Evolutionary conservation across 1,139 yeast genomes (phyloP).

Genomic region (Yamadazyma taylorii): DNA sequence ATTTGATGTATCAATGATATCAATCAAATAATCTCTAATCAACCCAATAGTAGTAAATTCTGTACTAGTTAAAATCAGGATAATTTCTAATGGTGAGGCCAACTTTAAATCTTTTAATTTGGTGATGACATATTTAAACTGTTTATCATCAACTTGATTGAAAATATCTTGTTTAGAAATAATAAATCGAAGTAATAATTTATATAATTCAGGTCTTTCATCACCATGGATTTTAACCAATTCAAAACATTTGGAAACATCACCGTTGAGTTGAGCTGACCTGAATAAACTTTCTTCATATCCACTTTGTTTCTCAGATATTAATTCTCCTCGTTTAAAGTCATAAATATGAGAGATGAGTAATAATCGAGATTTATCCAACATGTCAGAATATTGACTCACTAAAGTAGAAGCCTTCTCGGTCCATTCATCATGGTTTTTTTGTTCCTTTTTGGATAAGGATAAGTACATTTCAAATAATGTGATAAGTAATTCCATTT

Average conservation of each 20-base stretch:
- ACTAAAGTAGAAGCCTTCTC: constrained; percentile 60
- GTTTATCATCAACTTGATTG: constrained; percentile 52
- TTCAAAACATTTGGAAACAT: constrained; percentile 56
- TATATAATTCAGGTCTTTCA: constrained; percentile 62
- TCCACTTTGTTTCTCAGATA: constrained; percentile 40
- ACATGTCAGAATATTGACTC: constrained; percentile 34
- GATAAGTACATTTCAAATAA: constrained; percentile 79
- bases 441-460: constrained; percentile 43
- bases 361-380: constrained; percentile 63
- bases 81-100: constrained; percentile 73
- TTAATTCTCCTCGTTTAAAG: constrained; percentile 49
- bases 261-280: constrained; percentile 57
- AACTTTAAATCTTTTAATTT: constrained; percentile 54
- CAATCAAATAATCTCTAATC: constrained; percentile 67
- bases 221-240: constrained; percentile 62
- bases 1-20: constrained; percentile 59
- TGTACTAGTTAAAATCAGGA: constrained; percentile 60
- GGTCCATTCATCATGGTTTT: constrained; percentile 52
- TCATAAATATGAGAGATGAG: constrained; percentile 67
- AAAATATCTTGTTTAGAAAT: constrained; percentile 58
- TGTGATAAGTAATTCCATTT: constrained; percentile 71
- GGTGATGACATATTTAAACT: constrained; percentile 50
- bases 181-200: constrained; percentile 63
- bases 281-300: constrained; percentile 67
- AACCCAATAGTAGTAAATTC: constrained; percentile 69